phyloP scores from a whole-genome alignment of 2,329 filamentous ascomycete genomes.

The Aspergillus sp. region DNA sequence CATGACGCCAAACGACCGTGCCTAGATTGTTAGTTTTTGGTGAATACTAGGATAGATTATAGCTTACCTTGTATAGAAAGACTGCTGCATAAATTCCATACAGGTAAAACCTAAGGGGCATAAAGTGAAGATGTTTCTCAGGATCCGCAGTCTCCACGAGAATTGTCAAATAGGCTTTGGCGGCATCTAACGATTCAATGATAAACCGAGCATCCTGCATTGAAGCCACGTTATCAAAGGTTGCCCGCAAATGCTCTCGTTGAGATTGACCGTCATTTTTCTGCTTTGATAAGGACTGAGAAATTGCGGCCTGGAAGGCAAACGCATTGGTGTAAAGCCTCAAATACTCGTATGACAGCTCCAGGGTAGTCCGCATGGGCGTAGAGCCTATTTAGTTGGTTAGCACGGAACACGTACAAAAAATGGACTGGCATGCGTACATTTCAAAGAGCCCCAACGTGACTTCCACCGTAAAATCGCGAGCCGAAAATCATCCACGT shows the following conservation, averaged over 20 bases:
- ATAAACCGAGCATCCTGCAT: conserved; percentile 66
- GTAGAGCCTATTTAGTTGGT: conserved; percentile 52
- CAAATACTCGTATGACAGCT: conserved; percentile 71
- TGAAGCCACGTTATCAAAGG: conserved; percentile 56
- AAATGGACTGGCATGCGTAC: conserved; percentile 39
- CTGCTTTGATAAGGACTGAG: conserved; percentile 46
- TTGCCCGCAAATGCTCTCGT: conserved; percentile 42
- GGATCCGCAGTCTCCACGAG: conserved; percentile 62
- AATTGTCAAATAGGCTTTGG: conserved; percentile 60
- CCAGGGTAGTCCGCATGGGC: conserved; percentile 64
- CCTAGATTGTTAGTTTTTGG: conserved; percentile 32
- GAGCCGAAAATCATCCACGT: conserved; percentile 70
- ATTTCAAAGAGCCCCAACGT: conserved; percentile 65
- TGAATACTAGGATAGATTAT: too few relatives aligned
- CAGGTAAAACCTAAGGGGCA: conserved; percentile 64
- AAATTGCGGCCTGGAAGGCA: conserved; percentile 70
- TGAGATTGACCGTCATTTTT: conserved; percentile 35
- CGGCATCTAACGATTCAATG: conserved; percentile 65
- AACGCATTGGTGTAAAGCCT: conserved; percentile 74
- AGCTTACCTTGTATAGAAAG: conserved; percentile 61
- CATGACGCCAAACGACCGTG: conserved; percentile 60
- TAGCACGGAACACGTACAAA: conserved; percentile 7
- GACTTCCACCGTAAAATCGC: conserved; percentile 71
- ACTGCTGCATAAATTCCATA: conserved; percentile 64
- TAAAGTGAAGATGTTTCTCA: conserved; percentile 59